Evolutionary conservation across 2,329 filamentous ascomycete genomes (phyloP), one percentile per base, ranked within the genome.

Genomic region (Cladophialophora bantiana): DNA sequence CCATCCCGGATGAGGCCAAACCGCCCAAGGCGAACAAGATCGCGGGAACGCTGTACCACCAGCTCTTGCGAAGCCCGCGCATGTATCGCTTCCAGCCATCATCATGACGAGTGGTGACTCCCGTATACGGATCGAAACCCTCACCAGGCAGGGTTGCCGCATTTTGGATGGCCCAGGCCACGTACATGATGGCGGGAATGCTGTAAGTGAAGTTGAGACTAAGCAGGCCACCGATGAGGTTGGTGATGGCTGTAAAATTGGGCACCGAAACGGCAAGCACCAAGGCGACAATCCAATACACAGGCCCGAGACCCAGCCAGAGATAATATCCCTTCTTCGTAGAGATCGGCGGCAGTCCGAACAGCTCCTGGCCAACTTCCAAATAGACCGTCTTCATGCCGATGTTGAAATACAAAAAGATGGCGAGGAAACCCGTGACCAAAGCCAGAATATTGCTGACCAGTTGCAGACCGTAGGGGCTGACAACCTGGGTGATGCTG

Each of bases 201-300:
- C 84, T 86, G 75, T 88, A 89, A 2, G 83, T 85, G 75, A 88
- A 87, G 66, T 86, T 83, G 61, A 88, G 74, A 64, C 87, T 85
- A 71, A 83, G 85, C 1, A 85, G 74, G 1, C 85, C 85, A 3
- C 81, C 82, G 20, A 88, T 82, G 52, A 88, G 77, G 2, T 79
- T 79, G 31, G 79, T 77, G 52, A 85, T 74, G 54, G 79, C 79
- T 7, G 78, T 79, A 65, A 85, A 81, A 67, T 86, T 80, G 31
- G 86, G 86, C 26, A 88, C 83, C 0, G 83, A 82, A 5, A 83
- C 83, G 1, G 81, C 83, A 58, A 89, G 75, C 31, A 86, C 72
- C 70, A 87, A 88, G 2, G 86, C 86, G 6, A 85, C 67, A 7
- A 75, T 75, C 86, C 86, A 89, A 76, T 87, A 89, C 86, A 69